These are phyloP conservation scores for Coriolopsis trogii DNA, from an alignment of 1,284 basidiomycete genomes.

Conservation along the genomic window DNA sequence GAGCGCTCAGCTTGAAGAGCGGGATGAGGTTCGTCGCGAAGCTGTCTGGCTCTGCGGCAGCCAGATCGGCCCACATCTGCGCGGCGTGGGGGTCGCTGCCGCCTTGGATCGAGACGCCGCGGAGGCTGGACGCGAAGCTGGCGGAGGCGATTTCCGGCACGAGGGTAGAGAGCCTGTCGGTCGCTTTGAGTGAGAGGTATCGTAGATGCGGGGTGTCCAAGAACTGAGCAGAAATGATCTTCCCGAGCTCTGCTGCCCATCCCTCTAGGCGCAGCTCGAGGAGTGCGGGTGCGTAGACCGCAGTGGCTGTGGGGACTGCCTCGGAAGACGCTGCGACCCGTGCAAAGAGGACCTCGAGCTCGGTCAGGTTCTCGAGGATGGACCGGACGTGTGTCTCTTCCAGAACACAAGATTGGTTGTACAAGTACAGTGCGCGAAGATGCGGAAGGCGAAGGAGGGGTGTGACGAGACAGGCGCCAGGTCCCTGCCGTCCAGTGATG, in stretches of 20 bases:
- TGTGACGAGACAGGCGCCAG: background rate
- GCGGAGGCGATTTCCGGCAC: conserved; percentile 7
- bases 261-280: conserved; percentile 5
- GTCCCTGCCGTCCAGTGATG: conserved; percentile 7
- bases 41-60: background rate
- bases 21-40: conserved; percentile 4
- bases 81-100: background rate
- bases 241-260: background rate
- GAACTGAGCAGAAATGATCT: background rate
- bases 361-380: conserved; percentile 1
- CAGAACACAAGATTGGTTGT: conserved; percentile 4
- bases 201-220: conserved; percentile 7
- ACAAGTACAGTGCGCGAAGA: conserved; percentile 12
- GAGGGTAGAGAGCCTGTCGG: background rate
- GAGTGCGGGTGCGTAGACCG: background rate
- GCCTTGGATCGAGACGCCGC: conserved; percentile 3
- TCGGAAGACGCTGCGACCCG: conserved; percentile 1
- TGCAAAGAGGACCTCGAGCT: conserved; percentile 5
- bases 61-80: background rate
- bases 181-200: conserved; percentile 1
- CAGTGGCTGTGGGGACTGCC: background rate
- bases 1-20: conserved; percentile 4
- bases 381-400: background rate
- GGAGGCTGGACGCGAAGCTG: conserved; percentile 7
- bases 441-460: background rate